These are phyloP conservation scores for Russula brevipes DNA, from an alignment of 768 basidiomycete genomes.

Conservation along the genomic window DNA sequence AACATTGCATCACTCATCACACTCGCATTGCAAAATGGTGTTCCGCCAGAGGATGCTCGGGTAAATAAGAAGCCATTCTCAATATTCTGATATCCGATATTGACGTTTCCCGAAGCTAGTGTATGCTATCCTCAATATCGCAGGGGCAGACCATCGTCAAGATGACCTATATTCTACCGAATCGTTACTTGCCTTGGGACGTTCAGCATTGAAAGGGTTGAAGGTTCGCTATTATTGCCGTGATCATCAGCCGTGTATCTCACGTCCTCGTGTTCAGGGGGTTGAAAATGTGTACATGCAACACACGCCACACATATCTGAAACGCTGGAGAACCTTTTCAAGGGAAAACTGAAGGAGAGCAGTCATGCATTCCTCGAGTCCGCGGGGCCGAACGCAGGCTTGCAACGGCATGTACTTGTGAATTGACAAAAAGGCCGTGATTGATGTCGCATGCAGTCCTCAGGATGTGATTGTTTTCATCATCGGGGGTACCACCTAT, in stretches of 20 bases:
- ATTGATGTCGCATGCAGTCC: constrained; percentile 48
- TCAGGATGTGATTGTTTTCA: constrained; percentile 94
- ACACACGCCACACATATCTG: constrained; percentile 87
- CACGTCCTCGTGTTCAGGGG: constrained; percentile 48
- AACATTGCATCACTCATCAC: constrained; percentile 80
- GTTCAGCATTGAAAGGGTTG: constrained; percentile 90
- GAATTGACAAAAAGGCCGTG: neutral
- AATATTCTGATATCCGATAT: neutral
- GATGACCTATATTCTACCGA: constrained; percentile 97
- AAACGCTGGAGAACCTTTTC: constrained; percentile 86
- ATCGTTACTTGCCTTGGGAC: constrained; percentile 88
- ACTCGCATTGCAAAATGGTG: constrained; percentile 68
- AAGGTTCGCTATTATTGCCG: constrained; percentile 49
- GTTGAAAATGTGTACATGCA: constrained; percentile 99
- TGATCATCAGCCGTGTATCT: constrained; percentile 11
- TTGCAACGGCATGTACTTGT: constrained; percentile 56
- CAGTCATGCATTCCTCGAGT: constrained; percentile 85
- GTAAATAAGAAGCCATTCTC: constrained; percentile 36
- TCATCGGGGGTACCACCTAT: constrained; percentile 95
- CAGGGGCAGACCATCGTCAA: constrained; percentile 93
- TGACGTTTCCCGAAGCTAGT: constrained; percentile 59
- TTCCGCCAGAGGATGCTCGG: constrained; percentile 69
- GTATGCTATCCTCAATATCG: constrained; percentile 86
- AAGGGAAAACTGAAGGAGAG: constrained; percentile 82
- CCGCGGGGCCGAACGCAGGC: constrained; percentile 59